Evolutionary conservation across 768 basidiomycete species (phyloP), one percentile per base, ranked within the genome.

Genomic region (Asterophora lycoperdoides): DNA sequence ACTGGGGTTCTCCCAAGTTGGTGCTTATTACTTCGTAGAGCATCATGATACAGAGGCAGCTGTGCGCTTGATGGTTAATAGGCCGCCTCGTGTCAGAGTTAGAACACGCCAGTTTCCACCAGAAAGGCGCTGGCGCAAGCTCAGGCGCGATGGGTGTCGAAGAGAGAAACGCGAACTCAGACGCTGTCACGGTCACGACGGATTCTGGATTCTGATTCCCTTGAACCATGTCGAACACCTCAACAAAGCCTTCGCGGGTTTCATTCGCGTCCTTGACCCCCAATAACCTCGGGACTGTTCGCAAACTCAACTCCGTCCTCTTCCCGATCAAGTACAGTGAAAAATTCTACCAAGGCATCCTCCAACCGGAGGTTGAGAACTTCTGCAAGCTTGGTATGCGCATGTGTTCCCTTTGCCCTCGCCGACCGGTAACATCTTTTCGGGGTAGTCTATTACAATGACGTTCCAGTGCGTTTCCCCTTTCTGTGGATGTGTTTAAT

Each of bases 281-380:
- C 48, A 93, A 93, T 66, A 95, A 93, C 67, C 69, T 93, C 39
- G 92, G 92, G 44, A 84, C 86, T 1, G 78, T 86, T 45, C 76
- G 84, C 51, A 84, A 79, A 60, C 61, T 78, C 35, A 77, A 85
- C 66, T 81, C 83, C 2, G 88, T 93, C 34, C 77, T 94, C 35
- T 93, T 93, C 65, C 91, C 93, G 20, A 87, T 94, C 63, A 83
- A 83, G 59, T 95, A 94, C 66, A 84, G 84, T 64, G 86, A 90
- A 58, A 85, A 84, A 63, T 93, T 93, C 73, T 95, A 93, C 68
- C 69, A 78, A 59, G 88, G 87, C 60, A 81, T 94, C 52, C 66
- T 90, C 41, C 71, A 76, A 35, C 78, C 87, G 11, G 86, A 92
- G 51, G 75, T 85, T 13, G 92, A 94, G 59, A 80, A 86, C 15